These are phyloP conservation scores for Dictyostelium brefeldianum DNA, from an alignment of 78 protist species.

Conservation along the genomic window DNA sequence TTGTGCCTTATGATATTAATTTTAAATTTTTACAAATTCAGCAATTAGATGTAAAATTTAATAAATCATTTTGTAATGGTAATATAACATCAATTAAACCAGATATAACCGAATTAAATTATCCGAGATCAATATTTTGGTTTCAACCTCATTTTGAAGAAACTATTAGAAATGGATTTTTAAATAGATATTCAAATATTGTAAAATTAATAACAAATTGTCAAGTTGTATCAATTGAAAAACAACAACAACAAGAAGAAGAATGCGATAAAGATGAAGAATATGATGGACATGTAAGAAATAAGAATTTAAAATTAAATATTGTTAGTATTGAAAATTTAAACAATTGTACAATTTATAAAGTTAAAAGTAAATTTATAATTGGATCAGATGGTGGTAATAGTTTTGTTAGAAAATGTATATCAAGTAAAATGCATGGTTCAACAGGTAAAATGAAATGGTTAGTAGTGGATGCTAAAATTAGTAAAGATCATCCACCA, in stretches of 20 bases:
- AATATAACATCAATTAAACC: constrained; percentile 1
- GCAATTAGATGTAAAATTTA: constrained; percentile 45
- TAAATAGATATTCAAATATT: constrained; percentile 1
- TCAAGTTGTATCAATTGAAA: background rate
- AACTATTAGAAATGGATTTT: constrained; percentile 21
- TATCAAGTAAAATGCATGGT: background rate
- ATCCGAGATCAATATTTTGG: constrained; percentile 62
- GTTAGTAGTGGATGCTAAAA: constrained; percentile 23
- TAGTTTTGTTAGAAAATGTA: constrained; percentile 25
- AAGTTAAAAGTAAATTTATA: background rate
- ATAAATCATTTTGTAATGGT: constrained; percentile 1
- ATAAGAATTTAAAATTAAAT: background rate
- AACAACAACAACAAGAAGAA: background rate
- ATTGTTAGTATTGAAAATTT: background rate
- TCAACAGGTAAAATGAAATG: constrained; percentile 8
- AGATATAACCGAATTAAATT: background rate
- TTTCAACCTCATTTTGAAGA: constrained; percentile 62
- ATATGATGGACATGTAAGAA: background rate
- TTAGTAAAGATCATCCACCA: constrained; percentile 34
- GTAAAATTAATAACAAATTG: background rate
- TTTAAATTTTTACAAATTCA: background rate
- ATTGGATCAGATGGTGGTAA: constrained; percentile 67
- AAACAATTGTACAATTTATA: background rate
- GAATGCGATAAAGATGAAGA: background rate
- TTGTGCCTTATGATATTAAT: background rate